These are phyloP conservation scores for Candida silvicultrix DNA, from an alignment of 805 yeast genomes.

Conservation along the genomic window DNA sequence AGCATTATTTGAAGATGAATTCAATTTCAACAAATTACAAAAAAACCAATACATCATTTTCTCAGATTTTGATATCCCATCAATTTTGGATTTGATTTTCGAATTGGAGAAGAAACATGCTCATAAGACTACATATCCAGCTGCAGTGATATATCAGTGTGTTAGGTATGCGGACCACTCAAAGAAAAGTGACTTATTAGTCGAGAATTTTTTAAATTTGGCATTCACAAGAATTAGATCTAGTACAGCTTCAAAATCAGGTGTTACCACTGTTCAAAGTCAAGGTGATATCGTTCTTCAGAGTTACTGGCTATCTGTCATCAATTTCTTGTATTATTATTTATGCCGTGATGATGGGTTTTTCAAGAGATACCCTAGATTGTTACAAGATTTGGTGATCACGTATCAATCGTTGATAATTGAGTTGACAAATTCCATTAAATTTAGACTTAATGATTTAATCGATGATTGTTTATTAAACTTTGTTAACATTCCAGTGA, in stretches of 20 bases:
- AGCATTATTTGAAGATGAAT: conserved; percentile 30
- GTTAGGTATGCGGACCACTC: conserved; percentile 60
- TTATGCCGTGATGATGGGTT: conserved; percentile 59
- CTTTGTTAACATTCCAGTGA: conserved; percentile 78
- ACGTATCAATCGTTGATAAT: conserved; percentile 55
- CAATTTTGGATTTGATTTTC: conserved; percentile 57
- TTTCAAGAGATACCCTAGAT: conserved; percentile 46
- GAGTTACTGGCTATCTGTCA: conserved; percentile 85
- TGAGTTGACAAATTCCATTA: conserved; percentile 61
- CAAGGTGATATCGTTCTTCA: conserved; percentile 60
- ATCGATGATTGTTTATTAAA: conserved; percentile 66
- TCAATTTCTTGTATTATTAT: conserved; percentile 74
- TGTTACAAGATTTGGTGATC: conserved; percentile 53
- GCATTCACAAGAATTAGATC: conserved; percentile 57
- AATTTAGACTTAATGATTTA: conserved; percentile 48
- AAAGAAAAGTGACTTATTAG: conserved; percentile 47
- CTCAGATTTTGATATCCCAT: conserved; percentile 64
- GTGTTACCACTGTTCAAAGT: conserved; percentile 37
- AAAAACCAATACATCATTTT: conserved; percentile 59
- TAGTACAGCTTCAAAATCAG: conserved; percentile 53
- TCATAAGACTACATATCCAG: conserved; percentile 46
- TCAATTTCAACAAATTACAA: conserved; percentile 49
- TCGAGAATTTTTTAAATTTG: conserved; percentile 52
- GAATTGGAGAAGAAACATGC: conserved; percentile 51
- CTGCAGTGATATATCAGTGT: conserved; percentile 63